Conservation (phyloP, 495 filamentous ascomycete genomes). For the Aspergillus avenaceus region DNA sequence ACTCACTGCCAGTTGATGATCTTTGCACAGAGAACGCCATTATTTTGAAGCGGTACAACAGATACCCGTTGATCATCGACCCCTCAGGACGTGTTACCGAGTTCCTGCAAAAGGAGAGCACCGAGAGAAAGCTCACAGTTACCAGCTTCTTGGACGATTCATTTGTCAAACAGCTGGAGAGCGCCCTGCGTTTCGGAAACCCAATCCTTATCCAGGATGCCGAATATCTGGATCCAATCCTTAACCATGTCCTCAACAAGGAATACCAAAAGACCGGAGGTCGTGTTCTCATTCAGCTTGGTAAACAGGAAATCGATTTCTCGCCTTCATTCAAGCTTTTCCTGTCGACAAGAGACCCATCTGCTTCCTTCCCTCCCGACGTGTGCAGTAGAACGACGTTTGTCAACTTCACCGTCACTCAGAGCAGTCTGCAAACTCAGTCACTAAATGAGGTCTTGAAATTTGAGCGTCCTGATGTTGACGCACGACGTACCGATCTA, state of each 20-base stretch:
- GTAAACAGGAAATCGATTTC: constrained; percentile 99
- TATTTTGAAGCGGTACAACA: constrained; percentile 93
- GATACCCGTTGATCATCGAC: constrained; percentile 97
- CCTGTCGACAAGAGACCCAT: constrained; percentile 92
- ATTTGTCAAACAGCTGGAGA: constrained; percentile 96
- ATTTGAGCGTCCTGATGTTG: constrained; percentile 96
- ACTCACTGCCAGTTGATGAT: constrained; percentile 96
- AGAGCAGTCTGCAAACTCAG: constrained; percentile 97
- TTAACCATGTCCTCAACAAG: constrained; percentile 99
- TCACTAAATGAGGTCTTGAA: constrained; percentile 95
- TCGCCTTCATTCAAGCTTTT: constrained; percentile 96
- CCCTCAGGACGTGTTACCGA: constrained; percentile 91
- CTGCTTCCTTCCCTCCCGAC: constrained; percentile 93
- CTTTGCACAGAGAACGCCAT: constrained; percentile 99
- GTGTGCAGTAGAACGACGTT: constrained; percentile 97
- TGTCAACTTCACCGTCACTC: constrained; percentile 98
- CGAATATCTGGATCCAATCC: constrained; percentile 91
- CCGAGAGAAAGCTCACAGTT: constrained; percentile 88
- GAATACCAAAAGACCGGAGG: constrained; percentile 99
- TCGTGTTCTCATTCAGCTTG: constrained; percentile 95
- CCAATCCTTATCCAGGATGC: constrained; percentile 98
- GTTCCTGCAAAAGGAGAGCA: constrained; percentile 90
- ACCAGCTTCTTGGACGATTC: constrained; percentile 98
- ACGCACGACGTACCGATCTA: constrained; percentile 89
- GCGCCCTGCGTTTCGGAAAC: constrained; percentile 94